Conservation (phyloP, 1,284 basidiomycete genomes). For the Gomphus bonarii region DNA sequence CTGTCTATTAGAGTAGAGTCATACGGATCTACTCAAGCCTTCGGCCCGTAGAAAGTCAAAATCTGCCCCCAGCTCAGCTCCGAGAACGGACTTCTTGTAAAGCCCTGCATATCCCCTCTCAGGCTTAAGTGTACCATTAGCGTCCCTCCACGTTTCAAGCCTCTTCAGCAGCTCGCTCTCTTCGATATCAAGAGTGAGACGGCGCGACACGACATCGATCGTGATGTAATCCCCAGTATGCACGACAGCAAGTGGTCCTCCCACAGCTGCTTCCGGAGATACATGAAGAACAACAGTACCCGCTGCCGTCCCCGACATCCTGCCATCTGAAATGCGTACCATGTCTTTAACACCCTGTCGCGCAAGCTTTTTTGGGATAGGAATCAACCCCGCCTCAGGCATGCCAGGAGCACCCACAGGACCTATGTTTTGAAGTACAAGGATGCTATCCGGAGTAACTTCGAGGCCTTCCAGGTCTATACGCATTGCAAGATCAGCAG, state of each 20-base stretch:
- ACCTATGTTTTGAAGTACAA: constrained; percentile 25
- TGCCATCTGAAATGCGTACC: constrained; percentile 24
- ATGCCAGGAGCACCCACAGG: constrained; percentile 25
- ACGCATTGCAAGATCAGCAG: constrained; percentile 20
- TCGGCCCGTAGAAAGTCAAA: constrained; percentile 21
- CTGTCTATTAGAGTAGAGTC: background rate
- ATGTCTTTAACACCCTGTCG: constrained; percentile 24
- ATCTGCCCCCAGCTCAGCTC: constrained; percentile 23
- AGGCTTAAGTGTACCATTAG: background rate
- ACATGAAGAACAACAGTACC: constrained; percentile 25
- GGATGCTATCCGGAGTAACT: constrained; percentile 19
- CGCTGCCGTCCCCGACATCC: constrained; percentile 26
- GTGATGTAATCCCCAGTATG: constrained; percentile 22
- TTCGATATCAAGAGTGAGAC: constrained; percentile 16
- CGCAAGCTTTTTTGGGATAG: constrained; percentile 25
- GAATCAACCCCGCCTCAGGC: constrained; percentile 26
- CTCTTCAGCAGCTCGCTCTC: constrained; percentile 19
- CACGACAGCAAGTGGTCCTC: constrained; percentile 24
- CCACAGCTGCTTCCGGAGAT: constrained; percentile 24
- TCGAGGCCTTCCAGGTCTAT: constrained; percentile 22
- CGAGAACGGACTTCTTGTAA: constrained; percentile 20
- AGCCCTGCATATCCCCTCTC: constrained; percentile 21
- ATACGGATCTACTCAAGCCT: background rate
- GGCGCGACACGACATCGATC: constrained; percentile 21
- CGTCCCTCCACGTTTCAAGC: background rate